Evolutionary conservation across 176 grass and related monocot species (phyloP).

Genomic region (Carex parvula): DNA sequence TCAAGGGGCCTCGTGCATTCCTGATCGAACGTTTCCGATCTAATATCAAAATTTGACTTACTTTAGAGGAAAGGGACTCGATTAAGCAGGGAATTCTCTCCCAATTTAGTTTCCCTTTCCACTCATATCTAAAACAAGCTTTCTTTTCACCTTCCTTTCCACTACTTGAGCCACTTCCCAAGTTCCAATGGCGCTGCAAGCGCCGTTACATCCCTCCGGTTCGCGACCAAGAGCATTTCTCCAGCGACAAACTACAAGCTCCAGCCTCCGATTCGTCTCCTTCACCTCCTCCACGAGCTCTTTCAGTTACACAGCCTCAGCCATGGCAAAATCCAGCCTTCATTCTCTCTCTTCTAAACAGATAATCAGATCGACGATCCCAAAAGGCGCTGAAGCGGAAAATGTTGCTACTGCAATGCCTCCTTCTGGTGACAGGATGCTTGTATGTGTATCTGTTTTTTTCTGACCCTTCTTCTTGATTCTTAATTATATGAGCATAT

Average conservation of each 20-base stretch:
- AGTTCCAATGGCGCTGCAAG: neutral
- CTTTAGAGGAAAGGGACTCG: no score
- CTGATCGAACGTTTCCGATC: no score
- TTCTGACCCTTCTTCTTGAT: neutral
- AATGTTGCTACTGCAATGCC: conserved; percentile 32
- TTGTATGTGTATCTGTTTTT: conserved; percentile 48
- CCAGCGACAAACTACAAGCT: neutral
- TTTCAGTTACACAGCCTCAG: neutral
- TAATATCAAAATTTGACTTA: no score
- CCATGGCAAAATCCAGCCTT: neutral
- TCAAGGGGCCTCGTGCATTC: no score
- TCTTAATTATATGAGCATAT: neutral
- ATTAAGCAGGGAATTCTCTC: neutral
- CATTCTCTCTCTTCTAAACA: neutral
- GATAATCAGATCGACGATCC: neutral
- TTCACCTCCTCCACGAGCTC: neutral
- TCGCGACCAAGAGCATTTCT: neutral
- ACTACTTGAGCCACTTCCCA: neutral
- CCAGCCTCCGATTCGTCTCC: neutral
- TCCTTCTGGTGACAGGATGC: conserved; percentile 67
- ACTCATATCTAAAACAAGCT: neutral
- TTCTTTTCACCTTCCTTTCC: neutral
- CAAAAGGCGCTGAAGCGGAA: conserved; percentile 24
- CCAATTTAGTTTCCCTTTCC: neutral
- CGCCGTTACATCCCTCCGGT: neutral